These are phyloP conservation scores for Pascua guehoae DNA, from an alignment of 1,284 basidiomycete genomes.

Conservation along the genomic window DNA sequence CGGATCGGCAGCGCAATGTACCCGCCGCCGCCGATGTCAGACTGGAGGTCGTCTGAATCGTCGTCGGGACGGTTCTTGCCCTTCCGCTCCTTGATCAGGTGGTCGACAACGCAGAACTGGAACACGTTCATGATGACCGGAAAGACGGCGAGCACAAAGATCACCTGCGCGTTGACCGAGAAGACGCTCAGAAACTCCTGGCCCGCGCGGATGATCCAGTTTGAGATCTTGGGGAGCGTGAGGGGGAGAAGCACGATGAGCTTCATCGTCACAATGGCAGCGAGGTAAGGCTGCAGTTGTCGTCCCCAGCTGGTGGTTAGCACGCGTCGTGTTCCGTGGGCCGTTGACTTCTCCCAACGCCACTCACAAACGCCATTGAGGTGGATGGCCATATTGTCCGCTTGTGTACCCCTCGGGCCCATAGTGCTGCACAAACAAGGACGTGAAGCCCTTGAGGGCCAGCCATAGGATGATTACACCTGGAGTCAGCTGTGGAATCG, in stretches of 20 bases:
- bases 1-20: conserved; percentile 14
- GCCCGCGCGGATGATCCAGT: conserved; percentile 67
- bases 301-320: conserved; percentile 60
- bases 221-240: conserved; percentile 59
- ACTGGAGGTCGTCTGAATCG: conserved; percentile 10
- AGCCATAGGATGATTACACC: conserved; percentile 83
- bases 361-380: conserved; percentile 46
- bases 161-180: conserved; percentile 66
- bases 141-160: conserved; percentile 89
- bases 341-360: not conserved
- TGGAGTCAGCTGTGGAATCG: conserved; percentile 33
- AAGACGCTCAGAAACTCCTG: conserved; percentile 83
- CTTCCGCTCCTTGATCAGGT: conserved; percentile 45
- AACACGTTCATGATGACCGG: conserved; percentile 88
- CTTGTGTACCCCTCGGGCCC: conserved; percentile 73
- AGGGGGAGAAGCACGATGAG: conserved; percentile 69
- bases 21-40: conserved; percentile 10
- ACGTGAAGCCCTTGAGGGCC: conserved; percentile 66
- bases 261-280: conserved; percentile 85
- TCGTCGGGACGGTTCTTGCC: not conserved
- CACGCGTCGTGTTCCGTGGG: too few relatives aligned
- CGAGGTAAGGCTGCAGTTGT: conserved; percentile 82
- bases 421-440: conserved; percentile 63
- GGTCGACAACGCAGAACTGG: conserved; percentile 56
- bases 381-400: conserved; percentile 81